phyloP scores from a whole-genome alignment of 2,329 filamentous ascomycete genomes.

The Elsinoe australis region DNA sequence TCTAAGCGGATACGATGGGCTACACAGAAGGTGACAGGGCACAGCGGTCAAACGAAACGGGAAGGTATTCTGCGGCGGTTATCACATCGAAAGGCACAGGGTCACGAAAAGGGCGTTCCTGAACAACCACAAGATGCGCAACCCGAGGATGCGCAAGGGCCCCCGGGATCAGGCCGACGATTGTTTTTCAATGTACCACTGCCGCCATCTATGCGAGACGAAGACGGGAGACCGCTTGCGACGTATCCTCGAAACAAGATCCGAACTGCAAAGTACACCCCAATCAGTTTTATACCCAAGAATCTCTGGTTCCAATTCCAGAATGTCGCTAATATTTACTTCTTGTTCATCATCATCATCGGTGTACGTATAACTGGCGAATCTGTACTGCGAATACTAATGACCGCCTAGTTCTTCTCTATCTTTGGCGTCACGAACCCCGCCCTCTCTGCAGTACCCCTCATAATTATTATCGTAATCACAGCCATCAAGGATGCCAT shows the following conservation, averaged over 20 bases:
- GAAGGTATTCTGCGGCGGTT: constrained; percentile 68
- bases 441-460: constrained; percentile 77
- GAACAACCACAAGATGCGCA: neutral
- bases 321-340: constrained; percentile 97
- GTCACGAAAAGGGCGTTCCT: constrained; percentile 32
- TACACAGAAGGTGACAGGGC: constrained; percentile 74
- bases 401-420: constrained; percentile 66
- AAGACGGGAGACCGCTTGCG: constrained; percentile 64
- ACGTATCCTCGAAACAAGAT: constrained; percentile 90
- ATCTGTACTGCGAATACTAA: constrained; percentile 18
- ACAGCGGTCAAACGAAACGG: constrained; percentile 70
- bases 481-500: constrained; percentile 92
- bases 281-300: constrained; percentile 89
- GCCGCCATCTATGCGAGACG: constrained; percentile 66
- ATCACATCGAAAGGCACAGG: constrained; percentile 24
- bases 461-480: constrained; percentile 84
- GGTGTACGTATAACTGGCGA: constrained; percentile 56
- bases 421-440: constrained; percentile 93
- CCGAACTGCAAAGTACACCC: constrained; percentile 93
- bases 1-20: constrained; percentile 83
- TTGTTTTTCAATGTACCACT: constrained; percentile 84
- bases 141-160: constrained; percentile 35
- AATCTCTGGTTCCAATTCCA: constrained; percentile 98
- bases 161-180: constrained; percentile 42
- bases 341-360: constrained; percentile 91